phyloP scores from a whole-genome alignment of 257 asterid species.

The Petunia secreta region DNA sequence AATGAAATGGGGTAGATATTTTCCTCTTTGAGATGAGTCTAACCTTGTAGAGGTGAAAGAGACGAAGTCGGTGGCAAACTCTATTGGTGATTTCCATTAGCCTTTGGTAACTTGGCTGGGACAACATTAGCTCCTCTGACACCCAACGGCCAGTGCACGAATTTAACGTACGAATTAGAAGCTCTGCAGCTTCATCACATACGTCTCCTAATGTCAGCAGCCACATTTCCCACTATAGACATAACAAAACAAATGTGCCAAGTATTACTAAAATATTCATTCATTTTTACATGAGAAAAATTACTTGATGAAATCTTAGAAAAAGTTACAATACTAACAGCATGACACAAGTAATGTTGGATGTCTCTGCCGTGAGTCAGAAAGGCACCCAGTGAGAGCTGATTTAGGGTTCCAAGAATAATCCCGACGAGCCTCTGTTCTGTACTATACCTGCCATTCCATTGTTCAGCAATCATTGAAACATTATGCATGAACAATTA shows the following conservation, averaged over 20 bases:
- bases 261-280: not conserved
- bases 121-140: constrained; percentile 36
- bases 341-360: constrained; percentile 46
- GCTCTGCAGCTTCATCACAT: constrained; percentile 53
- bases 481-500: too few species aligned
- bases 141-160: constrained; percentile 22
- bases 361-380: constrained; percentile 64
- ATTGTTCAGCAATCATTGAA: not conserved
- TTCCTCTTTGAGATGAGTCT: not conserved
- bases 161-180: constrained; percentile 53
- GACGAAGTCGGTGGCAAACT: constrained; percentile 49
- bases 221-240: constrained; percentile 77
- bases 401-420: constrained; percentile 56
- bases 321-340: constrained; percentile 40
- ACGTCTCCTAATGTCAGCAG: constrained; percentile 40
- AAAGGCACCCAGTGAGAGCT: constrained; percentile 61
- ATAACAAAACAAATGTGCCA: not conserved
- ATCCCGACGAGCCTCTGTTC: constrained; percentile 39
- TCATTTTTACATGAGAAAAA: not conserved
- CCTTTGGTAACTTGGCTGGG: constrained; percentile 52
- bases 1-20: too few species aligned
- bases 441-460: constrained; percentile 44
- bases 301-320: not conserved
- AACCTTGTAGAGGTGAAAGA: constrained; percentile 51
- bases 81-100: constrained; percentile 42